phyloP scores from a whole-genome alignment of 2,329 filamentous ascomycete genomes.

The Thelonectria discophora region DNA sequence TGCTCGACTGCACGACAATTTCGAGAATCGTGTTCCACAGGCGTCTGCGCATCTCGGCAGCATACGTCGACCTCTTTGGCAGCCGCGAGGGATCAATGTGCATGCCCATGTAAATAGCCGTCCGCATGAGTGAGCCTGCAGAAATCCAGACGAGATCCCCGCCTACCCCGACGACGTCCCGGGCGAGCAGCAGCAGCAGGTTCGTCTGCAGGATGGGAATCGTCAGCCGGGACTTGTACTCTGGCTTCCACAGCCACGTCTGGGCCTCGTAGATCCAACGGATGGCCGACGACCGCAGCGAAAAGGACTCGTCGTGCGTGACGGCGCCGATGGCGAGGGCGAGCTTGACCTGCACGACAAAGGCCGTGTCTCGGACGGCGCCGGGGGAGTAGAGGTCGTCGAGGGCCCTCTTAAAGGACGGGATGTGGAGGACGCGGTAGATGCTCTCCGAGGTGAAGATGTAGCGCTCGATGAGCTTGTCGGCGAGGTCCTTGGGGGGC shows the following conservation, averaged over 20 bases:
- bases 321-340: constrained; percentile 65
- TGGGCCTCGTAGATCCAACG: constrained; percentile 67
- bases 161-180: constrained; percentile 49
- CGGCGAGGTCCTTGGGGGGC: constrained; percentile 56
- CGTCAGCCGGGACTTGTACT: constrained; percentile 60
- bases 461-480: constrained; percentile 60
- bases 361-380: constrained; percentile 48
- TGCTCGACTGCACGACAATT: constrained; percentile 54
- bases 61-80: constrained; percentile 47
- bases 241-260: constrained; percentile 62
- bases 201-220: constrained; percentile 61
- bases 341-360: constrained; percentile 66
- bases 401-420: constrained; percentile 58
- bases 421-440: constrained; percentile 61
- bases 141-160: constrained; percentile 60
- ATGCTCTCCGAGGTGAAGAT: constrained; percentile 57
- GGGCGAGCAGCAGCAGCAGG: constrained; percentile 55
- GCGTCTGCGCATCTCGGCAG: constrained; percentile 58
- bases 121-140: constrained; percentile 54
- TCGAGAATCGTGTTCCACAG: constrained; percentile 64
- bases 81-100: constrained; percentile 58
- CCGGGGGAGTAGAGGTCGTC: constrained; percentile 58
- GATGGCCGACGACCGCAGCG: constrained; percentile 58
- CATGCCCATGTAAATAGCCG: constrained; percentile 60
- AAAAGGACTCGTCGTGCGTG: constrained; percentile 60